Base-by-base conservation (phyloP, 352 stramenopile species). In the Phytopythium vexans region DNA sequence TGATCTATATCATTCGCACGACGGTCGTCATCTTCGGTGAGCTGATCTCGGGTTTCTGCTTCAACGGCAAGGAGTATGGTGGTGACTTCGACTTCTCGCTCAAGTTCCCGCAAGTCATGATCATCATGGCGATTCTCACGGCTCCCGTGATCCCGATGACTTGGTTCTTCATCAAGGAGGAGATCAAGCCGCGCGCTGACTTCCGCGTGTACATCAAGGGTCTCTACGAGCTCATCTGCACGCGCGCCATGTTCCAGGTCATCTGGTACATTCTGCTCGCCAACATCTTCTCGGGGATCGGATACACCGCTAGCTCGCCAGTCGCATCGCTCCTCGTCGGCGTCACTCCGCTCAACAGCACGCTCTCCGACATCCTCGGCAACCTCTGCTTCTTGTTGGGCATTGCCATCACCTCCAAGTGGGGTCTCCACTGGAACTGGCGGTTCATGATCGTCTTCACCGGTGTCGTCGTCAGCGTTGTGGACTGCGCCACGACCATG, bases 1-100 rank as follows among this genome's bases (percentile, higher is more conserved):
- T 41, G 8, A 83, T 88, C 47, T 85, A 85, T 47, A 68, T 58
- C 3, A 56, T 74, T 4, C 64, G 72, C 3, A 81, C 70, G 8
- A 48, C 60, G 0, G 36, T 74, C 0, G 53, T 68, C 3, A 72
- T 80, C 34, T 41, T 86, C 15, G 64, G 60, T 10, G 43, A 75
- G n/a, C 21, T 78, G 11, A 34, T 82, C 4, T 52, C 63, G 1
- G 74, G 62, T 7, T 80, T 85, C 49, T 52, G 31, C 32, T 72
- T 89, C 54, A 90, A 87, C 61, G 70, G 70, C 6, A n/a, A n/a
- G n/a, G n/a, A n/a, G n/a, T n/a, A n/a, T n/a, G n/a, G n/a, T n/a
- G n/a, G n/a, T n/a, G n/a, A 43, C 53, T 31, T 52, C 74, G 8
- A 69, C 57, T 78, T 73, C 49, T 67, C 65, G 37, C 37, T 89